Conservation (phyloP, 345 rosid species). For the Salix exigua region DNA sequence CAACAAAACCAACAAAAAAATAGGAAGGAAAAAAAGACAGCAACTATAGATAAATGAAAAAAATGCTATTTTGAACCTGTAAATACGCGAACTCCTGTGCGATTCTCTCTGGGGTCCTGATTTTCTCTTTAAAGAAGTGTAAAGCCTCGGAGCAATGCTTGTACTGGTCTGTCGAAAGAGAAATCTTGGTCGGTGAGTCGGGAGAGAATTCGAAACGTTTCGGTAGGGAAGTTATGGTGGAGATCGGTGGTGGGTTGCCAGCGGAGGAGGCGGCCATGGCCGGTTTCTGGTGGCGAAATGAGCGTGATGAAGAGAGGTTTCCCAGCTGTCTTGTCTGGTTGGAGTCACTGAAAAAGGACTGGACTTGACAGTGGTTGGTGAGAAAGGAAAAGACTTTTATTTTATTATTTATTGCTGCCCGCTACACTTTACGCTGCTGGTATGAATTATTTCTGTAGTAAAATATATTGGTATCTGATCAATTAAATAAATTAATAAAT, state of each 20-base stretch:
- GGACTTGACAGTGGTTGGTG: no score
- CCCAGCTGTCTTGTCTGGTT: slow-evolving; percentile 43
- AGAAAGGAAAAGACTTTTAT: no score
- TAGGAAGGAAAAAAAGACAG: not conserved
- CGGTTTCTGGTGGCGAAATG: slow-evolving; percentile 30
- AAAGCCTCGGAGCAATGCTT: slow-evolving; percentile 63
- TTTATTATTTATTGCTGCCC: no score
- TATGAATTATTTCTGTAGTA: no score
- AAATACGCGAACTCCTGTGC: slow-evolving; percentile 52
- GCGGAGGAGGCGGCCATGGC: slow-evolving; percentile 48
- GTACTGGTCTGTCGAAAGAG: slow-evolving; percentile 60
- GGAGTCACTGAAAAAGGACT: no score
- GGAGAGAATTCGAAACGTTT: slow-evolving; percentile 40
- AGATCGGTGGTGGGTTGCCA: slow-evolving; percentile 12
- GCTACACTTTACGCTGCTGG: no score
- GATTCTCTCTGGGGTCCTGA: slow-evolving; percentile 39
- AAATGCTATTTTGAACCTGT: slow-evolving; percentile 37
- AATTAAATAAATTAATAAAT: no score
- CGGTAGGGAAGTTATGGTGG: not conserved
- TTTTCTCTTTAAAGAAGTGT: slow-evolving; percentile 38
- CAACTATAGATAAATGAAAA: not conserved
- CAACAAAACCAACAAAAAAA: not conserved
- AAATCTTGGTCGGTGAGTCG: slow-evolving; percentile 45
- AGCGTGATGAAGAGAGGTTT: slow-evolving; percentile 37
- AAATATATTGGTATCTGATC: no score